Base-by-base conservation (phyloP, 345 rosid genomes). In the Hypericum perforatum region DNA sequence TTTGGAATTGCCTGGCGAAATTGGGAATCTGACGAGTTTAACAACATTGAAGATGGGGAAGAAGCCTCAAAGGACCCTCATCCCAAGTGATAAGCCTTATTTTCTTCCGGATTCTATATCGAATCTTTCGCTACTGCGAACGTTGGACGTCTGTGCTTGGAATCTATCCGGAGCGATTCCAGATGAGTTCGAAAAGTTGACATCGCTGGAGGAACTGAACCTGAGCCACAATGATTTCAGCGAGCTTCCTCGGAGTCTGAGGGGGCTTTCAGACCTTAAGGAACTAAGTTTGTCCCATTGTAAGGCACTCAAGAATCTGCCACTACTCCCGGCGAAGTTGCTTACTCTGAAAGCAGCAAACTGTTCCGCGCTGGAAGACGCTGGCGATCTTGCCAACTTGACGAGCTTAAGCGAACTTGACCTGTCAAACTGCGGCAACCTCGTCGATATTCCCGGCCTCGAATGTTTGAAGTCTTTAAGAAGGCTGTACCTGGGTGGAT, bases 101-200 rank as follows among this genome's bases (percentile, higher is more conserved):
- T 22, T 22, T 22, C 32, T 22, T 22, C 32, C 32, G 32, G 32
- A 1, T 1, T 22, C 32, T 22, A 22, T 22, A 22, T 22, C 32
- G 1, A 22, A 22, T 22, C 32, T 22, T 22, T 22, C 32, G 32
- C 32, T 22, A 4, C 4, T 22, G 7, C 0, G 11, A 44, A 7
- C 6, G 12, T 22, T 59, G 29, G 55, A 59, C 22, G 54, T 40
- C n/a, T 7, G 32, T 46, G 54, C 40, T 40, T 59, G 54, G 54
- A 48, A 41, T 15, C 12, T 59, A 9, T 49, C 37, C 41, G 55
- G 62, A 16, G n/a, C 2, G 16, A 58, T 58, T 47, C 39, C 62
- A 10, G 62, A 58, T 58, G 62, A 58, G 16, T 59, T 59, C 6
- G 62, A 59, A 54, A 48, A 49, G 46, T 29, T 49, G 11, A 39